Percentiles rank a stretch among this genome's conserved stretches.
phyloP scores from a whole-genome alignment of 2,329 filamentous ascomycete genomes.

The Gyromitra esculenta region DNA sequence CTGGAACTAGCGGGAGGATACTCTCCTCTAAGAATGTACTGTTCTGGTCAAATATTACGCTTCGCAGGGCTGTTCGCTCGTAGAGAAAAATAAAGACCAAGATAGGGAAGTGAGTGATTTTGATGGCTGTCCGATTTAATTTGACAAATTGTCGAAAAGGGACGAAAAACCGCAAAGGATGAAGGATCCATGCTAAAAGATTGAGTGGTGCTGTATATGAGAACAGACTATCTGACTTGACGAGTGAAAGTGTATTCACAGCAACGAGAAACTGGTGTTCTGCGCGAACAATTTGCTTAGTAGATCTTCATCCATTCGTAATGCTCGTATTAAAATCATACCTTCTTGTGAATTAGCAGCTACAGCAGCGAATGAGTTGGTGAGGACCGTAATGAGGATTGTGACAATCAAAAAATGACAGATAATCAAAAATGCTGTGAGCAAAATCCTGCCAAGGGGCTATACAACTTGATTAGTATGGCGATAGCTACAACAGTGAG shows the following conservation, averaged over 20 bases:
- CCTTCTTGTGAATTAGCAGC: constrained; percentile 89
- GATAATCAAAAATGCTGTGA: constrained; percentile 88
- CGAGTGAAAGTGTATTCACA: constrained; percentile 96
- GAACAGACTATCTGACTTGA: constrained; percentile 96
- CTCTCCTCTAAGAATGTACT: constrained; percentile 63
- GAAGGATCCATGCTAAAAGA: constrained; percentile 87
- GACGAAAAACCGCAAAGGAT: constrained; percentile 82
- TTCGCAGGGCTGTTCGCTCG: constrained; percentile 80
- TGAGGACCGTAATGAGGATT: constrained; percentile 93
- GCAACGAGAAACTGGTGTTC: constrained; percentile 80
- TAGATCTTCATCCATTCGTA: neutral
- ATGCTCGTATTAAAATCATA: constrained; percentile 2
- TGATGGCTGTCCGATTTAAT: constrained; percentile 90
- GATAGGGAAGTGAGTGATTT: constrained; percentile 86
- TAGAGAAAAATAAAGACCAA: constrained; percentile 88
- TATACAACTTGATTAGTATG: constrained; percentile 19
- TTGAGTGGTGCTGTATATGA: constrained; percentile 93
- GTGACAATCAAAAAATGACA: constrained; percentile 95
- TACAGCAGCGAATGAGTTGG: constrained; percentile 95
- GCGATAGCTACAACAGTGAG: neutral
- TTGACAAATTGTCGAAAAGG: constrained; percentile 83
- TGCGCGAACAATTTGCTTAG: constrained; percentile 4
- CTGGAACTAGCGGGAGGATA: constrained; percentile 19
- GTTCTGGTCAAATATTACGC: constrained; percentile 80
- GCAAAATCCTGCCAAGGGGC: constrained; percentile 75